phyloP scores from a whole-genome alignment of 2,329 filamentous ascomycete genomes.

The Ceratocystis papillata region DNA sequence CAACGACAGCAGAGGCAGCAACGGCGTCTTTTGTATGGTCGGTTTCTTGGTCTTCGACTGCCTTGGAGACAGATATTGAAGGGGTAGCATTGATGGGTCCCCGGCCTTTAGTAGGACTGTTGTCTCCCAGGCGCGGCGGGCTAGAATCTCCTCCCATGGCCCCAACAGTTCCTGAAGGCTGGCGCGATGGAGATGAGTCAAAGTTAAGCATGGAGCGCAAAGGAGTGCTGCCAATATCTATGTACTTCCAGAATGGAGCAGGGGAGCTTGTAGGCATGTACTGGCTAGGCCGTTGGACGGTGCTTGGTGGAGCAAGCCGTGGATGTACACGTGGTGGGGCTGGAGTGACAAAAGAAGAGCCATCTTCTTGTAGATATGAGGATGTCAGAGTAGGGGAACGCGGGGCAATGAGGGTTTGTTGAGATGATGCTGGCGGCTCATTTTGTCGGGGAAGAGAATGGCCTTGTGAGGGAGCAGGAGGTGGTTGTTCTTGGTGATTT shows the following conservation, averaged over 20 bases:
- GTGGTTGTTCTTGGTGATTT: constrained; percentile 1
- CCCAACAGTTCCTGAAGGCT: constrained; percentile 25
- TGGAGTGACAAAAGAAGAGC: constrained; percentile 55
- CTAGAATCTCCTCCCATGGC: constrained; percentile 5
- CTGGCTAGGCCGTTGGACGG: constrained; percentile 68
- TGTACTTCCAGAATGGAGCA: constrained; percentile 81
- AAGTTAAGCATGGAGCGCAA: constrained; percentile 41
- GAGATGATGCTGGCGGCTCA: constrained; percentile 15
- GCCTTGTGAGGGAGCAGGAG: neutral
- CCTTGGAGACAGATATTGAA: constrained; percentile 22
- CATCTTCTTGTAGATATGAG: constrained; percentile 51
- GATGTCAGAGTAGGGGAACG: constrained; percentile 52
- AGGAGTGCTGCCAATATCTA: constrained; percentile 64
- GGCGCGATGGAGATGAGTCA: constrained; percentile 50
- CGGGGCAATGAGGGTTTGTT: constrained; percentile 27
- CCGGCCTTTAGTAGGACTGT: constrained; percentile 28
- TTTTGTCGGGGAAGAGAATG: neutral
- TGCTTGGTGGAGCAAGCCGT: constrained; percentile 66
- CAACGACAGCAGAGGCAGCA: constrained; percentile 24
- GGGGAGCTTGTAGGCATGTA: constrained; percentile 79
- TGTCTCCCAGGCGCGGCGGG: constrained; percentile 16
- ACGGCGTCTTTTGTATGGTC: constrained; percentile 26
- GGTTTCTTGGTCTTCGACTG: constrained; percentile 30
- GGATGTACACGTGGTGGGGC: constrained; percentile 64
- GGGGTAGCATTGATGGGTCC: constrained; percentile 13